Percentiles rank a stretch among this genome's conserved stretches.
Evolutionary conservation across 805 yeast genomes (phyloP).

Genomic region (Teunomyces pallodes): DNA sequence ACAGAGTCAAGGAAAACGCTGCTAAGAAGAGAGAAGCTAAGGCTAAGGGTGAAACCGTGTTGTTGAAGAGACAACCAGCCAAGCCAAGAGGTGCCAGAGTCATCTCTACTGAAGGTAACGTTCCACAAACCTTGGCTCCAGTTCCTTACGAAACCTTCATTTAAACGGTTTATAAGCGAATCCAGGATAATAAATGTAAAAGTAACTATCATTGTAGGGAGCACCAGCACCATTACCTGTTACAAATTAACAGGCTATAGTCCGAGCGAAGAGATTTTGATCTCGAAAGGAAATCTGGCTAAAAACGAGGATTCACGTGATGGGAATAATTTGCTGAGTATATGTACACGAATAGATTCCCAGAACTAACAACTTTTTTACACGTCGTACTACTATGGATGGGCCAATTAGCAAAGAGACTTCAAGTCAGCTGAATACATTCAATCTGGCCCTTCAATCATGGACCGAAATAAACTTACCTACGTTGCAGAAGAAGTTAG

Average conservation of each 20-base stretch:
- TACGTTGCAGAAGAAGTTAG: slow-evolving; percentile 66
- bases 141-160: slow-evolving; percentile 99
- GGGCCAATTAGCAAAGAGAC: neutral
- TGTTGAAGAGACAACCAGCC: slow-evolving; percentile 97
- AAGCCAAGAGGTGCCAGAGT: slow-evolving; percentile 93
- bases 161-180: slow-evolving; percentile 43
- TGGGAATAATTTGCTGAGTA: neutral
- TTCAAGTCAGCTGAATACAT: neutral
- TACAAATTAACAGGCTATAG: no score
- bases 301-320: neutral
- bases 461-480: slow-evolving; percentile 79
- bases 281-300: no score
- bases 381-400: neutral
- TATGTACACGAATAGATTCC: neutral
- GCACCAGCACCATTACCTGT: neutral
- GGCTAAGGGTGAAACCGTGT: slow-evolving; percentile 85
- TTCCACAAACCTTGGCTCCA: slow-evolving; percentile 98
- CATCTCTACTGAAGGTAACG: slow-evolving; percentile 76
- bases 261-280: no score
- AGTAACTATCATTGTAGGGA: slow-evolving; percentile 3
- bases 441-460: slow-evolving; percentile 50
- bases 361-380: neutral
- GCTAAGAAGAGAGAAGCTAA: slow-evolving; percentile 91
- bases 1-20: slow-evolving; percentile 97
- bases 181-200: slow-evolving; percentile 9